These are phyloP conservation scores for Gorgonomyces haynaldii DNA, from an alignment of 192 early-diverging fungal genomes.

Conservation along the genomic window DNA sequence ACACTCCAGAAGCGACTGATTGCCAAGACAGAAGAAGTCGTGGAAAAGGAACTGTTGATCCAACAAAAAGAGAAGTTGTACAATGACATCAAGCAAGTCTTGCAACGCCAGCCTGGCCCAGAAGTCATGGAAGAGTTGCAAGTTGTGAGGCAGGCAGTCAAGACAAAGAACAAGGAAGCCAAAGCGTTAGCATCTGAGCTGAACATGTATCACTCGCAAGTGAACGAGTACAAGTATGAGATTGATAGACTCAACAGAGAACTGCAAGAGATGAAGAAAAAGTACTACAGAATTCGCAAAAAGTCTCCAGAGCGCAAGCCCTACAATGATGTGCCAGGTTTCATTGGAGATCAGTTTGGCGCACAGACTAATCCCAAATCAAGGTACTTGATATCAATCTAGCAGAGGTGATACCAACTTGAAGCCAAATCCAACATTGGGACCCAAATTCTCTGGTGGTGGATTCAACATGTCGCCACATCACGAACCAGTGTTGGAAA, in stretches of 20 bases:
- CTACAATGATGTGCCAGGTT: background rate
- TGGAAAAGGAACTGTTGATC: constrained; percentile 50
- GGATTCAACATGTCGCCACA: constrained; percentile 29
- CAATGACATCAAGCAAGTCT: constrained; percentile 42
- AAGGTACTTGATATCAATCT: background rate
- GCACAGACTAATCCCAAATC: background rate
- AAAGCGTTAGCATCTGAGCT: constrained; percentile 51
- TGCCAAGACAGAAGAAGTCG: constrained; percentile 49
- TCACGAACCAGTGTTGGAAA: too few species aligned
- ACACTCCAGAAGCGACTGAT: constrained; percentile 48
- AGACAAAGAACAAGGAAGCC: constrained; percentile 37
- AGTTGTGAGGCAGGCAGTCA: constrained; percentile 37
- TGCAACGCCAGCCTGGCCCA: constrained; percentile 43
- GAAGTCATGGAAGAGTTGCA: constrained; percentile 43
- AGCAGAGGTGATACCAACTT: background rate
- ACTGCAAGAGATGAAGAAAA: constrained; percentile 45
- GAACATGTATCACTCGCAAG: constrained; percentile 56
- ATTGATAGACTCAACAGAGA: constrained; percentile 43
- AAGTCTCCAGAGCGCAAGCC: constrained; percentile 4
- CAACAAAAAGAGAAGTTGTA: constrained; percentile 49
- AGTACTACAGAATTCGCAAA: constrained; percentile 35
- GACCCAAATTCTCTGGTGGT: constrained; percentile 31
- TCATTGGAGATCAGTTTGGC: background rate
- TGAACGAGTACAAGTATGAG: constrained; percentile 51
- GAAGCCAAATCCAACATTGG: constrained; percentile 12